Base-by-base conservation (phyloP, 2,329 filamentous ascomycete genomes). In the Hymenoscyphus linearis region DNA sequence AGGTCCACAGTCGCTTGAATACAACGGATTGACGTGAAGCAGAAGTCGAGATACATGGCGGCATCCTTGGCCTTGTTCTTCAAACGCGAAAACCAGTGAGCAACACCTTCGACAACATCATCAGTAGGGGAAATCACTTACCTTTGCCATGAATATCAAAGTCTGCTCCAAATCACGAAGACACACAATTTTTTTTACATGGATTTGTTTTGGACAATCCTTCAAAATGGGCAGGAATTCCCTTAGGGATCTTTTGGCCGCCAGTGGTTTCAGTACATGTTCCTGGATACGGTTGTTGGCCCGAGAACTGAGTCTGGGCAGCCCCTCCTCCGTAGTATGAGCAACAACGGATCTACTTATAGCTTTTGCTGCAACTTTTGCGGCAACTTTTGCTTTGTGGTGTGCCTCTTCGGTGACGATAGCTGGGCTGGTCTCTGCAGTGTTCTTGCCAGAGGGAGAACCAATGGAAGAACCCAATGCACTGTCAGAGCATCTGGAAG, bases 141-240 rank as follows among this genome's bases (percentile, higher is more conserved):
- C 93, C 75, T 91, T 91, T 79, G 93, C 91, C 75, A 93, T 85
- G 76, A 93, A 92, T 71, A 97, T 85, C 64, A 98, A 80, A 10
- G 89, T 93, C 84, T 96, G 96, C 77, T 98, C 93, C 56, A 98
- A 83, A 76, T 98, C 93, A 75, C 93, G 87, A 60, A 98, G 85
- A 78, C 90, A 96, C 74, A 90, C 86, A 71, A 98, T 95, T 70
- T 95, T 86, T 76, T 91, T 93, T 72, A 87, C 85, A 71, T 85
- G 85, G 73, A 96, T 95, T 72, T 88, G 88, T 74, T 83, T 82
- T 55, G 91, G 91, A 66, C 92, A 86, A 74, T 90, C 88, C 68
- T 88, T 81, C 66, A 96, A 82, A 69, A 96, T 84, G 55, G 88
- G 81, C 73, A 91, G 88, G 74, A 96, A 96, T 55, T 89, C 85